phyloP scores from a whole-genome alignment of 345 rosid species.

The Physaria fendleri region DNA sequence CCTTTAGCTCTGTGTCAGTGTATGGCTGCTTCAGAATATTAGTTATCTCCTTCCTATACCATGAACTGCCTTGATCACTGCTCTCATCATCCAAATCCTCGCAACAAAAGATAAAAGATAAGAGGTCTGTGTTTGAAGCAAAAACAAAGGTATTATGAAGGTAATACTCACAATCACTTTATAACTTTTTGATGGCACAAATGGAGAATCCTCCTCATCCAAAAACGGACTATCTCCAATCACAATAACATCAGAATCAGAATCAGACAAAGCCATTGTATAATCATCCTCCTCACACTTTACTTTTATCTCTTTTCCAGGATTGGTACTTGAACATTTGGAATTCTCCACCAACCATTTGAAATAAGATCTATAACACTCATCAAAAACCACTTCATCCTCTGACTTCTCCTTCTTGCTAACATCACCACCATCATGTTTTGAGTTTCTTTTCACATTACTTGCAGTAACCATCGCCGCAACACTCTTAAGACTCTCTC shows the following conservation, averaged over 20 bases:
- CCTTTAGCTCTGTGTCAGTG: constrained; percentile 29
- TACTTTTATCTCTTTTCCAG: constrained; percentile 9
- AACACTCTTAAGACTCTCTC: constrained; percentile 3
- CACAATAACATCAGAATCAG: constrained; percentile 41
- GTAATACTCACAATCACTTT: constrained; percentile 18
- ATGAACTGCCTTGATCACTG: too few species aligned
- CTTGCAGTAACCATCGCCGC: not conserved
- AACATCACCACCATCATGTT: not conserved
- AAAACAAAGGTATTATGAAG: constrained; percentile 1
- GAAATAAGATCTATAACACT: constrained; percentile 11
- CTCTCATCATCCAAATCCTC: too few species aligned
- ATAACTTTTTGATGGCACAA: constrained; percentile 32
- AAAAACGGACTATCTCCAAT: constrained; percentile 31
- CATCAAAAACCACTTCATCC: constrained; percentile 4
- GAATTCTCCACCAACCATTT: constrained; percentile 9
- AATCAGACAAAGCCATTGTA: constrained; percentile 35
- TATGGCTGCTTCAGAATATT: constrained; percentile 42
- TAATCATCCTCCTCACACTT: constrained; percentile 26
- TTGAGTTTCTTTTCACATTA: not conserved
- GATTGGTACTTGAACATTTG: not conserved
- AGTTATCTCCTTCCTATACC: constrained; percentile 42
- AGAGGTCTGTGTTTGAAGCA: not conserved
- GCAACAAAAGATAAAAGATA: not conserved
- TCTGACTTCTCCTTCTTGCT: not conserved
- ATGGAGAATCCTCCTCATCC: constrained; percentile 33